Base-by-base conservation (phyloP, 768 basidiomycete genomes). In the Podaxis pistillaris region DNA sequence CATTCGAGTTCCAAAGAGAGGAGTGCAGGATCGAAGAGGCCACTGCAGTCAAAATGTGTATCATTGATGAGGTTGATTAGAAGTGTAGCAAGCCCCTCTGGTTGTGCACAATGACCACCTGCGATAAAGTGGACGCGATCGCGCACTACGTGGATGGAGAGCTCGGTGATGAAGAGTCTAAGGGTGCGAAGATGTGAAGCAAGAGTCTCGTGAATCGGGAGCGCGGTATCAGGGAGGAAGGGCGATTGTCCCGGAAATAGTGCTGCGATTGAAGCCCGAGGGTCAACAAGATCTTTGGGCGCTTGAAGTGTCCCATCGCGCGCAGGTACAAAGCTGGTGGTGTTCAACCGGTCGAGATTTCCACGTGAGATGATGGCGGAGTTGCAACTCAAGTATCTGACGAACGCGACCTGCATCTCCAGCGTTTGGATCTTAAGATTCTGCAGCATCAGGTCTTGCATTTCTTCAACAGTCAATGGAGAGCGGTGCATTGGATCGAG, bases 111-210 rank as follows among this genome's bases (percentile, higher is more conserved):
- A 19, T 17, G 30, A 19, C 15, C 44, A 1, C 64, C 59, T 0
- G 75, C 70, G 37, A 81, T 76, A 55, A 68, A 71, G 3, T 65
- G 59, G 37, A 80, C 76, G 0, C 76, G 73, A 24, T 82, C 80
- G 15, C 60, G 58, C 3, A 77, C 67, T 1, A 79, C 71, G 4
- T 70, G 66, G 0, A 66, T 15, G 0, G 77, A 75, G 7, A 82
- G 67, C 0, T 56, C 46, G 1, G 58, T 54, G 40, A 72, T 64
- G 58, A 80, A 60, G 6, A 81, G 58, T 11, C 49, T 2, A 75
- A 63, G 1, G 65, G 56, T 4, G 63, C 67, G 66, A 1, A 76
- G 66, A n/a, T 60, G 28, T 0, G 54, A 47, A 1, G 73, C 51
- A 7, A 76, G 67, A 19, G 54, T 22, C 1, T 47, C 36, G 3